Evolutionary conservation across 169 alveolate genomes (phyloP).

Genomic region (Plasmodium fragile): DNA sequence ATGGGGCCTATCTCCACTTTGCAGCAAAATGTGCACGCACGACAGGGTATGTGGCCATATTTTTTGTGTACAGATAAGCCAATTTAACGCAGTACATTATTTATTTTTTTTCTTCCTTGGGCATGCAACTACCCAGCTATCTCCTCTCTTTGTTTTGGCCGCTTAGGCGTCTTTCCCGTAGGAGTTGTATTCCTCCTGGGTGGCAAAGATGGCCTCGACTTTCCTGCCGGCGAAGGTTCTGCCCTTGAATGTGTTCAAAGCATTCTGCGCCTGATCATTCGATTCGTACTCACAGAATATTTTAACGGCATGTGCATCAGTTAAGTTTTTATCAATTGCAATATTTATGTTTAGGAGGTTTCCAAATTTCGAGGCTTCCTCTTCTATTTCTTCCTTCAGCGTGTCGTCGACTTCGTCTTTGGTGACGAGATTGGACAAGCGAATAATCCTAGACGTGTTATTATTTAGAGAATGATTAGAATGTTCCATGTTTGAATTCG

Average conservation of each 20-base stretch:
- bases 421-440: conserved; percentile 79
- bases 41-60: not conserved
- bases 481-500: conserved; percentile 54
- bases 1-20: not conserved
- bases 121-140: not conserved
- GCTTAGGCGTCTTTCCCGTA: not conserved
- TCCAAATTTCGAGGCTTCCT: conserved; percentile 86
- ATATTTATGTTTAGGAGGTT: conserved; percentile 80
- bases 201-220: conserved; percentile 80
- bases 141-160: not conserved
- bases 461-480: conserved; percentile 76
- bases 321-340: conserved; percentile 75
- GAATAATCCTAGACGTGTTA: conserved; percentile 59
- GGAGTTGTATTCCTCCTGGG: conserved; percentile 69
- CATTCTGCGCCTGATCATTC: conserved; percentile 80
- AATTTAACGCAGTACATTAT: not conserved
- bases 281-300: conserved; percentile 85
- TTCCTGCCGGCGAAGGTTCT: conserved; percentile 85
- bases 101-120: not conserved
- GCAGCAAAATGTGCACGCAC: not conserved
- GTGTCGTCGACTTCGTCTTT: conserved; percentile 82
- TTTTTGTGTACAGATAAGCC: not conserved
- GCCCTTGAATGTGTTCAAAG: conserved; percentile 81
- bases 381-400: conserved; percentile 82
- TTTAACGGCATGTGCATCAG: conserved; percentile 83